Percentiles rank a stretch among this genome's conserved stretches.
phyloP scores from a whole-genome alignment of 176 grass and related monocot species.

The Avena eriantha region DNA sequence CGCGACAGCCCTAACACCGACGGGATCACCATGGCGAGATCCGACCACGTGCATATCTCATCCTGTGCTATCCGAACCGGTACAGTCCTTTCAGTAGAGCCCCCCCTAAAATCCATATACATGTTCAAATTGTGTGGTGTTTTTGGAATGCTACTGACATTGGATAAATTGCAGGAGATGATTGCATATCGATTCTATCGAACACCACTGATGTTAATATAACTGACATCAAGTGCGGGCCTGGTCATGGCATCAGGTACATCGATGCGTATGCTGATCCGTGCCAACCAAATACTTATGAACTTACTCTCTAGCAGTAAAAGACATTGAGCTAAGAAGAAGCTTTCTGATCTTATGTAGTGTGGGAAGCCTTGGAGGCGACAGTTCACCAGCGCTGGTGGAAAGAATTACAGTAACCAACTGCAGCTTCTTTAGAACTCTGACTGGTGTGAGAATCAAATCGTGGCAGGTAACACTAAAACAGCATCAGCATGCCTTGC shows the following conservation, averaged over 20 bases:
- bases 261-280: background rate
- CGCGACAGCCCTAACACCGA: constrained; percentile 81
- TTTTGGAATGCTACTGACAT: background rate
- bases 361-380: constrained; percentile 71
- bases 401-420: constrained; percentile 54
- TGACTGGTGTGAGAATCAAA: constrained; percentile 72
- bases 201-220: constrained; percentile 43
- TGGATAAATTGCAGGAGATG: constrained; percentile 59
- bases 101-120: background rate
- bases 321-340: background rate
- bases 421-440: constrained; percentile 52
- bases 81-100: constrained; percentile 4
- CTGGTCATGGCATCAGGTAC: constrained; percentile 75
- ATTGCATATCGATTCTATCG: constrained; percentile 65
- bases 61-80: constrained; percentile 53
- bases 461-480: constrained; percentile 62
- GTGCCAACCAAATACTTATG: background rate
- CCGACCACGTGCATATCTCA: constrained; percentile 48
- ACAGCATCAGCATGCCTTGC: background rate
- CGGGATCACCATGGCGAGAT: constrained; percentile 52
- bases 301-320: constrained; percentile 20
- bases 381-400: constrained; percentile 2
- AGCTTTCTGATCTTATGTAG: constrained; percentile 40
- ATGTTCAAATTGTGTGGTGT: background rate
- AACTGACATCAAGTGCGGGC: constrained; percentile 51